A percentile compares a stretch with the other conserved stretches of the same genome.
Conservation (phyloP, 305 asterid species). For the Caryopteris hybrid region DNA sequence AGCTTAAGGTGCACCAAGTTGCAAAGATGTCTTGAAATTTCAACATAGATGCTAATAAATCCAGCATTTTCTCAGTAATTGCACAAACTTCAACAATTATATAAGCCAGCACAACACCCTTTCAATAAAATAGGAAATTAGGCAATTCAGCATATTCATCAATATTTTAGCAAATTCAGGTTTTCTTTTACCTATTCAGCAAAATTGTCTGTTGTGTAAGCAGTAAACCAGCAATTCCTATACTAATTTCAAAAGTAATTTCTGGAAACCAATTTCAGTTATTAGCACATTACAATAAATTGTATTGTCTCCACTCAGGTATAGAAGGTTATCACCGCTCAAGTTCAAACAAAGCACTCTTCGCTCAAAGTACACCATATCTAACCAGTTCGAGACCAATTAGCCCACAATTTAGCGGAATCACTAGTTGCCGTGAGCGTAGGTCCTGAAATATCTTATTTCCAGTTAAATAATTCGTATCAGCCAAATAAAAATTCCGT, state of each 20-base stretch:
- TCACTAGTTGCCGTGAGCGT: constrained; percentile 12
- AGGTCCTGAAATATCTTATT: not conserved
- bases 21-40: not conserved
- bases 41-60: not conserved
- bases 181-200: not conserved
- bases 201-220: not conserved
- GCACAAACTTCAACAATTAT: not conserved
- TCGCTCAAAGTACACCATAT: not conserved
- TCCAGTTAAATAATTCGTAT: not conserved
- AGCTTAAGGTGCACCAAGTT: not conserved
- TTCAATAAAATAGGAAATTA: not conserved
- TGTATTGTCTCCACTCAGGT: not conserved
- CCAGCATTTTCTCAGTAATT: not conserved
- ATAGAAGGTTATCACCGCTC: not conserved
- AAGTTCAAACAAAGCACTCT: not conserved
- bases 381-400: not conserved
- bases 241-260: not conserved
- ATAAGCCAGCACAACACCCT: not conserved
- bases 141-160: not conserved
- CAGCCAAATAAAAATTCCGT: constrained; percentile 14
- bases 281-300: not conserved
- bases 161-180: not conserved
- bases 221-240: not conserved
- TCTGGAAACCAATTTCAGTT: not conserved
- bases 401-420: not conserved